Evolutionary conservation across 2,329 filamentous ascomycete genomes (phyloP), one percentile per base, ranked within the genome.

Genomic region (Diaporthe sp.): DNA sequence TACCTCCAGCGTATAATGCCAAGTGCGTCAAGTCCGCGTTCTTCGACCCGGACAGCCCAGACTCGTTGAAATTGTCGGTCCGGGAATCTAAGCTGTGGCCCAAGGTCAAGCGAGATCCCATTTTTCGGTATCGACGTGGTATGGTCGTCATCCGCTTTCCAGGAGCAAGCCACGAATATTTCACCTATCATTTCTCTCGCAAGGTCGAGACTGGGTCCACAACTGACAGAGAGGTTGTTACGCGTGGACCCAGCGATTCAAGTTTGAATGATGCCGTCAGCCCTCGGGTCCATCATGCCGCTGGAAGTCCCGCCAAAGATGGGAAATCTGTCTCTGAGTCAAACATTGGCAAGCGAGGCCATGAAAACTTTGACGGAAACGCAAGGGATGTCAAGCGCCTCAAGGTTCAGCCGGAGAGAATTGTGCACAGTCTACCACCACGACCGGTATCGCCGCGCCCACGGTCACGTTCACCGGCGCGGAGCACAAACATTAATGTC

Each of bases 21-120:
- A 82, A 82, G 28, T 84, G 83, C 73, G 83, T 88, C 62, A 84
- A 85, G 58, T 89, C 87, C 3, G 82, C 84, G 34, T 88, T 85
- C 77, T 85, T 86, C 72, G 84, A 82, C 31, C 82, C 84, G 46
- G 83, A 86, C 25, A 86, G 88, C 75, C 75, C 83, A 25, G 82
- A 85, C 42, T 85, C 86, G 19, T 89, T 87, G 77, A 79, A 77
- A n/a, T 80, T 82, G 39, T 84, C 85, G 37, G 83, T 88, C 46
- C 83, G 86, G 59, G 82, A 84, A 49, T 83, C 84, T 1, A 78
- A 81, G 22, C 81, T 84, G 71, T 89, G 87, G 86, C 72, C 79
- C 31, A 79, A 78, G 9, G 73, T 87, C 68, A 83, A 85, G 75
- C 79, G 83, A 46, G 87, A 89, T 77, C 87, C 87, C 2, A 84